A percentile compares a stretch with the other conserved stretches of the same genome.
These are phyloP conservation scores for Diaporthe ampelina DNA, from an alignment of 2,329 filamentous ascomycete genomes.

Conservation along the genomic window DNA sequence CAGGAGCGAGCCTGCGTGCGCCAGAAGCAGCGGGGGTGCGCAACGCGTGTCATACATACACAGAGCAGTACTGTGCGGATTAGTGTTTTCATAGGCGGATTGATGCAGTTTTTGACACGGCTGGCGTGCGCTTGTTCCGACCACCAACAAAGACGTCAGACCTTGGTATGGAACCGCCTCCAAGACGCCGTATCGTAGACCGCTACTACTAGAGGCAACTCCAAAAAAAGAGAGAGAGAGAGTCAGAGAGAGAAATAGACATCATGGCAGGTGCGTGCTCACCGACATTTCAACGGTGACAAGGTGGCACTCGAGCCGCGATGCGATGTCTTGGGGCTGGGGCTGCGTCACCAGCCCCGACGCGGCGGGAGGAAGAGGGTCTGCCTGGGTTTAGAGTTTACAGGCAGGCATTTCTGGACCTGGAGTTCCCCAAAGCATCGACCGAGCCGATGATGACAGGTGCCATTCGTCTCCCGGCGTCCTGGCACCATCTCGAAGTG, in stretches of 20 bases:
- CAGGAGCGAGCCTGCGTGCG: constrained; percentile 7
- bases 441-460: constrained; percentile 26
- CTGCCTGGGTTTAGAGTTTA: constrained; percentile 19
- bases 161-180: background rate
- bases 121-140: constrained; percentile 14
- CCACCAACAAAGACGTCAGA: constrained; percentile 23
- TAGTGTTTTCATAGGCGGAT: constrained; percentile 1
- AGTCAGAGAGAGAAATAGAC: background rate
- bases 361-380: constrained; percentile 18
- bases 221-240: background rate
- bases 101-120: constrained; percentile 24
- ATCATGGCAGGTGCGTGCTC: too few relatives aligned
- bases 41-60: constrained; percentile 7
- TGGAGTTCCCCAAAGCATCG: constrained; percentile 22
- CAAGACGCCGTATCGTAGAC: constrained; percentile 5
- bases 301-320: constrained; percentile 33
- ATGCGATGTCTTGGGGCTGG: constrained; percentile 27
- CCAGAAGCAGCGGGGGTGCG: constrained; percentile 21
- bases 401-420: constrained; percentile 9
- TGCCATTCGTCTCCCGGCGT: constrained; percentile 23
- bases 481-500: constrained; percentile 5
- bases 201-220: background rate
- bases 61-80: constrained; percentile 5
- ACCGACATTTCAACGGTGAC: too few relatives aligned
- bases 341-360: constrained; percentile 29